These are phyloP conservation scores for Prototheca cutis DNA, from an alignment of 163 green algal species.

Conservation along the genomic window DNA sequence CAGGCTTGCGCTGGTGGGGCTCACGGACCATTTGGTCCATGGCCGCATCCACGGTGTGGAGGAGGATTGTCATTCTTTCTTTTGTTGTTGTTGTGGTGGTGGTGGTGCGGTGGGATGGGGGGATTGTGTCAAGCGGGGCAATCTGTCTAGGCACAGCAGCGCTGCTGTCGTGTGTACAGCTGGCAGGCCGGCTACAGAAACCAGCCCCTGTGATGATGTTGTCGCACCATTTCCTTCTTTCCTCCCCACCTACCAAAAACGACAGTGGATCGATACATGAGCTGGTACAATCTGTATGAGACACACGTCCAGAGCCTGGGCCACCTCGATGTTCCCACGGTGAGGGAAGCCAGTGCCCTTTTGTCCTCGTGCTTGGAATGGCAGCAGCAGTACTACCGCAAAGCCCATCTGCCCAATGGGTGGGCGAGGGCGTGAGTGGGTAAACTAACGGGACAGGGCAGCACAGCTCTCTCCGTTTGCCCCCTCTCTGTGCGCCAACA, in stretches of 20 bases:
- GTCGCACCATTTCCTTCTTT: too few relatives aligned
- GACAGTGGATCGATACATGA: not conserved
- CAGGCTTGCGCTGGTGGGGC: slow-evolving; percentile 63
- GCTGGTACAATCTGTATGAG: slow-evolving; percentile 34
- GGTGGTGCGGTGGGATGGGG: too few relatives aligned
- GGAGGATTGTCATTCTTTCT: not conserved
- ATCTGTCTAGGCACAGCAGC: not conserved
- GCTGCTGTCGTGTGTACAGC: not conserved
- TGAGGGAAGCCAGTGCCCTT: slow-evolving; percentile 3
- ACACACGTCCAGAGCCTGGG: slow-evolving; percentile 11
- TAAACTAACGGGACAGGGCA: not conserved
- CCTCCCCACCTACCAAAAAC: not conserved
- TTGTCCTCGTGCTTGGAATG: too few relatives aligned
- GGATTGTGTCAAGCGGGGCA: not conserved
- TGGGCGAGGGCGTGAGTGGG: not conserved
- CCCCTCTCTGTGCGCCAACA: too few relatives aligned
- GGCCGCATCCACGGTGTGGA: slow-evolving; percentile 33
- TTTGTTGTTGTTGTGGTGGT: too few relatives aligned
- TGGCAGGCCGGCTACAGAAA: too few relatives aligned
- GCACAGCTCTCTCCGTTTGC: too few relatives aligned
- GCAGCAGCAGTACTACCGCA: too few relatives aligned
- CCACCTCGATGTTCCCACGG: slow-evolving; percentile 19
- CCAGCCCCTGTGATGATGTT: too few relatives aligned
- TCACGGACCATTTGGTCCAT: slow-evolving; percentile 84
- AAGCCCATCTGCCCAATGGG: too few relatives aligned